Evolutionary conservation across 495 filamentous ascomycete species (phyloP).

Genomic region (Immersiella caudata): DNA sequence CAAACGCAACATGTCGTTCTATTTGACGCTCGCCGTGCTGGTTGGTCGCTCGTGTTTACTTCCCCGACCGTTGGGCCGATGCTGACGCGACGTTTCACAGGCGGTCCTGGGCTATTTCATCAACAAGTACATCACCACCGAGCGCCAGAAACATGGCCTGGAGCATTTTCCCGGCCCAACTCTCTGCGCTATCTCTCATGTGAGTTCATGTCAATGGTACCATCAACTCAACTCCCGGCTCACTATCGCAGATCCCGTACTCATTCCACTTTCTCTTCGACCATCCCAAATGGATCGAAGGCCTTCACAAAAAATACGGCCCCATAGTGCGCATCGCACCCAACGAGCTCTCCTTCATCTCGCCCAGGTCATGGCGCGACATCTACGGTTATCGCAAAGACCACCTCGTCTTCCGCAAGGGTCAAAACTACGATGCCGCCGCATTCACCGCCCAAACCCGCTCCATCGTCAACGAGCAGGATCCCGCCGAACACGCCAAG

Average conservation of each 20-base stretch:
- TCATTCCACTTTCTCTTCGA: constrained; percentile 18
- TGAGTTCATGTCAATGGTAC: background rate
- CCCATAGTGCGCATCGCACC: constrained; percentile 49
- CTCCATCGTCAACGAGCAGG: constrained; percentile 34
- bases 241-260: constrained; percentile 17
- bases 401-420: constrained; percentile 37
- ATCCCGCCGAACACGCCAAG: constrained; percentile 40
- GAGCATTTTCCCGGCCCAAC: constrained; percentile 20
- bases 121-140: constrained; percentile 7
- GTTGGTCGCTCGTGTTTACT: background rate
- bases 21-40: background rate
- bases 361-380: constrained; percentile 45
- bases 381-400: constrained; percentile 43
- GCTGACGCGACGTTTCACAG: background rate
- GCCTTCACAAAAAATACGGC: constrained; percentile 39
- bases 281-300: constrained; percentile 19
- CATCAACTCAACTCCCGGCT: background rate
- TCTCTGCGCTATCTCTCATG: constrained; percentile 18
- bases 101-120: background rate
- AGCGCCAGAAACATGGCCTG: constrained; percentile 12
- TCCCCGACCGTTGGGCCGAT: background rate
- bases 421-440: constrained; percentile 27
- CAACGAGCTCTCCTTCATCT: constrained; percentile 49
- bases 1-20: background rate
- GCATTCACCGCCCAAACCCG: constrained; percentile 31